Conservation (phyloP, 2,329 filamentous ascomycete species). For the Sarocladium brachiariae region DNA sequence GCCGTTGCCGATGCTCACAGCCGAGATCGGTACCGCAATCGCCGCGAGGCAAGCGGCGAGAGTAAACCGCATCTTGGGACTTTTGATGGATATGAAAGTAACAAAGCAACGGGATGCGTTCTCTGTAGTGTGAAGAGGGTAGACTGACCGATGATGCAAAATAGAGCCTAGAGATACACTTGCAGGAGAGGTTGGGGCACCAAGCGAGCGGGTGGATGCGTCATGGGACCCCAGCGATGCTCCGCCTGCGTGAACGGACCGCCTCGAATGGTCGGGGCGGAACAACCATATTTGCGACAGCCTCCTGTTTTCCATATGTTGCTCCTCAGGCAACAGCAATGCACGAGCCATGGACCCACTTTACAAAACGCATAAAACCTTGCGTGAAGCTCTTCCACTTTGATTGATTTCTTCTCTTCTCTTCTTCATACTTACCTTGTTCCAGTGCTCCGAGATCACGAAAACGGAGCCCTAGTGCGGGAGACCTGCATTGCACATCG, state of each 20-base stretch:
- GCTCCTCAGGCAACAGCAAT: constrained; percentile 3
- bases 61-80: constrained; percentile 27
- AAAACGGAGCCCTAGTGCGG: constrained; percentile 32
- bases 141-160: constrained; percentile 2
- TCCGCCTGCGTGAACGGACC: not conserved
- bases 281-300: not conserved
- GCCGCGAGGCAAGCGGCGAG: constrained; percentile 39
- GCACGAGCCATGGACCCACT: not conserved
- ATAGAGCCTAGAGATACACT: not conserved
- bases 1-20: constrained; percentile 33
- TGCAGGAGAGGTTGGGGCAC: not conserved
- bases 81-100: not conserved
- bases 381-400: not conserved
- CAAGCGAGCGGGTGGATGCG: constrained; percentile 22
- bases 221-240: constrained; percentile 26
- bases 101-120: not conserved
- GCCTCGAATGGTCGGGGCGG: not conserved
- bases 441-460: constrained; percentile 35
- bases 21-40: constrained; percentile 38
- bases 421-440: constrained; percentile 47
- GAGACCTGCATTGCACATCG: constrained; percentile 48
- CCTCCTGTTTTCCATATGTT: not conserved
- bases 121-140: too few relatives aligned
- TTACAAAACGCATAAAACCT: not conserved
- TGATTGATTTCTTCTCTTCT: constrained; percentile 19